Base-by-base conservation (phyloP, 176 grass and related monocot genomes). In the Eleusine coracana region DNA sequence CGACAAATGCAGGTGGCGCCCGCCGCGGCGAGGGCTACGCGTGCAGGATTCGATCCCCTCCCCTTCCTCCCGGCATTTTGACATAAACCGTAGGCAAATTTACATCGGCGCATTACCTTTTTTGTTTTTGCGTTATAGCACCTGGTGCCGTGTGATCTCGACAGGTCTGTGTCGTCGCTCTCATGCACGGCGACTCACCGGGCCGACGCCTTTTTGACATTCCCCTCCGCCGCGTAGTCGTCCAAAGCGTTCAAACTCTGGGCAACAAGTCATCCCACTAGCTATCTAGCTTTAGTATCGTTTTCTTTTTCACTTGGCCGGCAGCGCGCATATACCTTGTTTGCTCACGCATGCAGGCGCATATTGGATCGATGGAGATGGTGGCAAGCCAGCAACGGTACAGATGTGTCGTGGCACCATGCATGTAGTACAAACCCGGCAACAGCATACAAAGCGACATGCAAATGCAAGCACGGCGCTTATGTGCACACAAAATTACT, bases 131-230 rank as follows among this genome's bases (percentile, higher is more conserved):
- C 31, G 31, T 34, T 34, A n/a, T 61, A 25, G n/a, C 58, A 25
- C 5, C 20, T 61, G 4, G 56, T 76, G 9, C 27, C 3, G 44
- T 66, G 68, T 18, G 62, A 66, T 3, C 15, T 54, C 58, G 84
- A 73, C 77, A 25, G 46, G 38, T 29, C 79, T 66, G 56, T 34
- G 31, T 34, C 31, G 31, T 83, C 74, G 58, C 23, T 58, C 67
- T 45, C 52, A 49, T 5, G 55, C 25, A 29, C 60, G 60, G 23
- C 60, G 60, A 29, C 60, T 63, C 60, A 29, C 46, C 86, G 64
- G 64, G 8, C 52, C 58, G n/a, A 1, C 59, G 69, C 7, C 87
- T 80, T 89, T 89, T 89, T 89, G 82, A 89, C 82, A 85, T 89
- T 84, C 78, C 71, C 12, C 52, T n/a, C 61, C 25, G 15, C 79